Base-by-base conservation (phyloP, 352 stramenopile genomes). In the Globisporangium heterothallicum region DNA sequence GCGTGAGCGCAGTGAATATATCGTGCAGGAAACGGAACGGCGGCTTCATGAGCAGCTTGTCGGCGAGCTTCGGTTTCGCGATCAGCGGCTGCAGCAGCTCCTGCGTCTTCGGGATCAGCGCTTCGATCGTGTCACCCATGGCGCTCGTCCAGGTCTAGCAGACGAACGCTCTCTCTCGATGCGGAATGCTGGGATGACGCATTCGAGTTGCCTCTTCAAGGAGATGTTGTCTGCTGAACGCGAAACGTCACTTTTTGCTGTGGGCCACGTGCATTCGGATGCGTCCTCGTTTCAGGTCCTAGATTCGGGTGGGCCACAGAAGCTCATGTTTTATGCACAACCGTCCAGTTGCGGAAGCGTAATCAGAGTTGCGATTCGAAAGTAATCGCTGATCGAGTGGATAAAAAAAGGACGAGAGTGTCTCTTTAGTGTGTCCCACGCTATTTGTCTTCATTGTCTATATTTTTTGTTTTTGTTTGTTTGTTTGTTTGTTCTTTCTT, bases 21-120 rank as follows among this genome's bases (percentile, higher is more conserved):
- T 98, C 93, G 67, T 98, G 87, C 38, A 98, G 71, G 64, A 98
- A 99, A 34, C 95, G 89, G 69, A 99, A 99, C 14, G 96, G 96
- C 29, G 96, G 95, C 63, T 97, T 98, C 58, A 70, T 66, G 36
- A 99, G 78, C 38, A 98, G 75, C 74, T 98, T 98, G 29, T 98
- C 92, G 4, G 84, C 81, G 44, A 98, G 74, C 69, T 97, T 98
- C 22, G 95, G 95, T 68, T 97, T 97, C 48, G 74, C 64, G 48
- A 98, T 84, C 55, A 98, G 71, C 26, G 73, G 78, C 63, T 95
- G 84, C 49, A 98, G 72, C 35, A 82, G 54, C 59, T 87, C 78
- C 69, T 93, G 82, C 55, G 82, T 90, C 64, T 78, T 81, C 35
- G 72, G 61, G 61, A 90, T 88, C 35, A 88, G 69, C 62, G 68